Evolutionary conservation across 257 asterid species (phyloP), one percentile per base, ranked within the genome.

Genomic region (Cinchona pubescens): DNA sequence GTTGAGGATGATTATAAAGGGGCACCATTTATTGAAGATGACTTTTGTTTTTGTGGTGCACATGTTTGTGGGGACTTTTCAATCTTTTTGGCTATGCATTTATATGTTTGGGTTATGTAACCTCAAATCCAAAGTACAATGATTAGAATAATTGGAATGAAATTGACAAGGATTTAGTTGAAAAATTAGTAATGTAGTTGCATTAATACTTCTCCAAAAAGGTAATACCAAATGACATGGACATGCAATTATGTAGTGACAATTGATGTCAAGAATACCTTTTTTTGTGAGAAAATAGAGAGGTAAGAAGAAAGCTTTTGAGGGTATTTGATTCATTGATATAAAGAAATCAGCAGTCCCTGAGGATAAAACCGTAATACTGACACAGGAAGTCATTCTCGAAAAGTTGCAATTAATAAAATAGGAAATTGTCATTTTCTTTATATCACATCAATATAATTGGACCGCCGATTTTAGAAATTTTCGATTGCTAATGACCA

Each of bases 41-140:
- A 51, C 75, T 55, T 53, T 37, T 56, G 55, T 14, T 71, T 55
- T 72, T 38, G 35, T 29, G 55, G 67, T 14, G 75, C 75, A 71
- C 75, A 53, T 71, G 75, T 55, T 71, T 37, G 46, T 55, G 67
- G 75, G 48, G 67, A 8, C 35, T 15, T 19, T 35, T 71, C 46
- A 19, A 70, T 69, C 29, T 69, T 65, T 12, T 43, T 42, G 13
- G 72, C 19, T 32, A 1, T 23, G 42, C 0, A 3, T 38, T 11
- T 1, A 66, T 16, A 23, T 23, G 51, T 40, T 34, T 6, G 3
- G 38, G 70, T 16, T 5, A 23, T 2, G 32, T 14, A 66, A 23
- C 53, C 34, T 23, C 37, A 25, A 67, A 67, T 13, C 37, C 32
- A 40, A 42, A 67, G 55, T 42, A 67, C 35, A 11, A 67, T 67